Evolutionary conservation across 164 flowering plant genomes (phyloP).

Genomic region (Buxus sempervirens): DNA sequence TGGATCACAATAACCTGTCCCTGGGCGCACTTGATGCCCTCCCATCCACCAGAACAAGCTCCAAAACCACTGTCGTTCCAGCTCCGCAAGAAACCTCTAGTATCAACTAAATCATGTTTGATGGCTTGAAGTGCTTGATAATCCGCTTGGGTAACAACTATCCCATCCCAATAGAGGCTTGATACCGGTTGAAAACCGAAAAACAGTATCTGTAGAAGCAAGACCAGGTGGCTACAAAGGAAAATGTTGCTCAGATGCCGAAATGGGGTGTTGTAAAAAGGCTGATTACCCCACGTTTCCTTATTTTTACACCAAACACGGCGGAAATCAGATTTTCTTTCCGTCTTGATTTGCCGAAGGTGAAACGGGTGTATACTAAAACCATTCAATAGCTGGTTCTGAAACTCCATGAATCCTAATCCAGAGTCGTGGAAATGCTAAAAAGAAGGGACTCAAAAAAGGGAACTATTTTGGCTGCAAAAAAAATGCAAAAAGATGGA

Average conservation of each 20-base stretch:
- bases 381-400: background rate
- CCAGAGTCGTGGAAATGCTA: background rate
- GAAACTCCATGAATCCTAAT: constrained; percentile 16
- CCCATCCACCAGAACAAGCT: constrained; percentile 85
- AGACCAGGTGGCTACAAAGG: constrained; percentile 4
- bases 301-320: constrained; percentile 3
- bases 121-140: constrained; percentile 58
- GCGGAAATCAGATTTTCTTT: constrained; percentile 1
- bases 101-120: constrained; percentile 52
- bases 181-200: constrained; percentile 23
- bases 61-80: constrained; percentile 62
- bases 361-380: constrained; percentile 10
- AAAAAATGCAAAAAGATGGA: background rate
- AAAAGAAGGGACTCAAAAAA: background rate
- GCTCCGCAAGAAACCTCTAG: constrained; percentile 46
- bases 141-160: constrained; percentile 51
- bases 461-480: background rate
- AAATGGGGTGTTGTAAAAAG: background rate
- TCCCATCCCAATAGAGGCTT: constrained; percentile 39
- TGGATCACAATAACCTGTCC: constrained; percentile 80
- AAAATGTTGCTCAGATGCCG: background rate
- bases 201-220: constrained; percentile 27
- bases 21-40: constrained; percentile 73
- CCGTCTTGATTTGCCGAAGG: background rate
- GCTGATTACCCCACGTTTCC: constrained; percentile 16